phyloP scores from a whole-genome alignment of 352 stramenopile genomes.

The Peronosclerospora sorghi region DNA sequence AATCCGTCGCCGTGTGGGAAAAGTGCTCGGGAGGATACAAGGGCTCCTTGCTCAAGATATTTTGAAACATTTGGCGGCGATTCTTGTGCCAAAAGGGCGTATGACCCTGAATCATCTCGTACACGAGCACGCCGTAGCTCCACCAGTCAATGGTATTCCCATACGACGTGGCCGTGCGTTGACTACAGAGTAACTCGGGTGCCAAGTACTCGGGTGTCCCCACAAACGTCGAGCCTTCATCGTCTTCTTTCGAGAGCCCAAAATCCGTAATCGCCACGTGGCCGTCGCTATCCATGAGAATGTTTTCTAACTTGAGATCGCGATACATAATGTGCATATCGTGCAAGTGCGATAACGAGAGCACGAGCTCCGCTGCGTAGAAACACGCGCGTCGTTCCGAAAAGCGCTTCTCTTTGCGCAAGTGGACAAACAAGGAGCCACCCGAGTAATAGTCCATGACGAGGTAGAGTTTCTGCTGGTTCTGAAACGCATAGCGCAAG shows the following conservation, averaged over 20 bases:
- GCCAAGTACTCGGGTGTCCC: slow-evolving; percentile 80
- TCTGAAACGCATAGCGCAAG: slow-evolving; percentile 83
- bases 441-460: slow-evolving; percentile 87
- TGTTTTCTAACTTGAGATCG: slow-evolving; percentile 86
- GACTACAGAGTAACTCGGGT: slow-evolving; percentile 62
- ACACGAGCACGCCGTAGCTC: slow-evolving; percentile 77
- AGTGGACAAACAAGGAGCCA: slow-evolving; percentile 76
- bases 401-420: slow-evolving; percentile 71
- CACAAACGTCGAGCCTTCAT: slow-evolving; percentile 74
- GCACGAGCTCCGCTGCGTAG: slow-evolving; percentile 76
- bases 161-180: slow-evolving; percentile 63
- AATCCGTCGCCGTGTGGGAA: slow-evolving; percentile 52
- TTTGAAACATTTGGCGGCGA: slow-evolving; percentile 78
- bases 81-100: slow-evolving; percentile 83
- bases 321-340: slow-evolving; percentile 85
- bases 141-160: slow-evolving; percentile 85
- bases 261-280: slow-evolving; percentile 84
- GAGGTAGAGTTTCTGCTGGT: slow-evolving; percentile 79
- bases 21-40: slow-evolving; percentile 50
- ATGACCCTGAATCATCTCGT: slow-evolving; percentile 82
- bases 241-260: slow-evolving; percentile 79
- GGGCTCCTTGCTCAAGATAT: slow-evolving; percentile 66
- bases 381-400: slow-evolving; percentile 59
- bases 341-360: slow-evolving; percentile 78
- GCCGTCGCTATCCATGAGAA: slow-evolving; percentile 78